Percentiles rank a stretch among this genome's conserved stretches.
These are phyloP conservation scores for Erucastrum elatum DNA, from an alignment of 345 rosid species.

Conservation along the genomic window DNA sequence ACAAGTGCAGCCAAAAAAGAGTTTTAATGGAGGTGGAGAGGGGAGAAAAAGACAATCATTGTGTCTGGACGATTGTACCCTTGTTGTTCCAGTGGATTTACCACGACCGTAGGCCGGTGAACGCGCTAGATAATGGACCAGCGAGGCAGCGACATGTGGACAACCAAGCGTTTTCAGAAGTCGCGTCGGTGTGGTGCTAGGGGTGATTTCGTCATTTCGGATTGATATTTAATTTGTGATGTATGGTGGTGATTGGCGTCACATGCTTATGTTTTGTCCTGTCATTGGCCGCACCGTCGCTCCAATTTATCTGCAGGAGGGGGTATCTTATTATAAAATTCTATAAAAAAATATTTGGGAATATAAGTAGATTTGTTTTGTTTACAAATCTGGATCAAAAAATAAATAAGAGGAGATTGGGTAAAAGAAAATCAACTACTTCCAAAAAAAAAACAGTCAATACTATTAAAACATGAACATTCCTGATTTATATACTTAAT, in stretches of 20 bases:
- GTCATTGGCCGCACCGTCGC: constrained; percentile 23
- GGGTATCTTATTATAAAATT: background rate
- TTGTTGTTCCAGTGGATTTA: background rate
- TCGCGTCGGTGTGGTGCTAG: constrained; percentile 33
- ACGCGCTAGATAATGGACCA: constrained; percentile 13
- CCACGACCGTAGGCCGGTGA: constrained; percentile 18
- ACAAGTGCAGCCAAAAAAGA: constrained; percentile 34
- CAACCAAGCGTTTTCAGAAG: constrained; percentile 17
- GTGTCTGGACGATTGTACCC: constrained; percentile 13
- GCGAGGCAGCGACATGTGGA: constrained; percentile 28
- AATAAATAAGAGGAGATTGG: constrained; percentile 38
- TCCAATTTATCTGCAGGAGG: constrained; percentile 22
- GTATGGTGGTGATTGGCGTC: constrained; percentile 37
- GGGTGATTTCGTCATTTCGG: constrained; percentile 11
- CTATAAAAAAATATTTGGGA: background rate
- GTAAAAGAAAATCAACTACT: constrained; percentile 36
- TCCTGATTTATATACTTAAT: too few species aligned
- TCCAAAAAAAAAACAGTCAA: background rate
- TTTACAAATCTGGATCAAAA: background rate
- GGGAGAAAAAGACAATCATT: constrained; percentile 26
- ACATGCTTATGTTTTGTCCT: constrained; percentile 28
- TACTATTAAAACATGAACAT: too few species aligned
- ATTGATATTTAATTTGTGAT: background rate
- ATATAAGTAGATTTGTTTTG: background rate
- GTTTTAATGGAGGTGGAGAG: constrained; percentile 8